Evolutionary conservation across 805 yeast genomes (phyloP).

Genomic region (Nakazawaea wyomingensis): DNA sequence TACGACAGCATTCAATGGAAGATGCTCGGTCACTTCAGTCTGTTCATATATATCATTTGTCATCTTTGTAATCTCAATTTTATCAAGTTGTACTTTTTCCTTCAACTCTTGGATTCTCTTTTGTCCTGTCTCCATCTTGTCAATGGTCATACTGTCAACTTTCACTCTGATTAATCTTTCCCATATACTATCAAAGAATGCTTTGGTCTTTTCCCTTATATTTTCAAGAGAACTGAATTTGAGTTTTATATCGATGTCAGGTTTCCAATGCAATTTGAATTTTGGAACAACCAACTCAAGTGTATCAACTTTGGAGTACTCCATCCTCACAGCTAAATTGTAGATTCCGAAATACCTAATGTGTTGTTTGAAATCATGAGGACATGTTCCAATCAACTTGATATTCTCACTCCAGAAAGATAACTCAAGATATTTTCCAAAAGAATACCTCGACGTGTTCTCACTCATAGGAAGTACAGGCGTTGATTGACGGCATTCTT

Average conservation of each 20-base stretch:
- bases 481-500: constrained; percentile 65
- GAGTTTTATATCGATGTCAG: constrained; percentile 60
- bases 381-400: constrained; percentile 58
- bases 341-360: constrained; percentile 79
- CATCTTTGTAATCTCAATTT: constrained; percentile 34
- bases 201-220: constrained; percentile 46
- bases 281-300: constrained; percentile 77
- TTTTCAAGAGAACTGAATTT: constrained; percentile 58
- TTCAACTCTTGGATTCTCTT: constrained; percentile 55
- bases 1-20: constrained; percentile 64
- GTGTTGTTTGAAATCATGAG: constrained; percentile 79
- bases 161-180: constrained; percentile 74
- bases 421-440: constrained; percentile 89
- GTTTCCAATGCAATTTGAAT: constrained; percentile 64
- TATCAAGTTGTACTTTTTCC: constrained; percentile 46
- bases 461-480: constrained; percentile 82
- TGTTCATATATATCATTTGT: constrained; percentile 48
- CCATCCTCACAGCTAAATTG: constrained; percentile 73
- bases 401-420: constrained; percentile 70
- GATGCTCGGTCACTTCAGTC: constrained; percentile 58
- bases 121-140: constrained; percentile 66
- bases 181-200: constrained; percentile 69
- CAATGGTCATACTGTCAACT: constrained; percentile 66
- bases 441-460: constrained; percentile 82
- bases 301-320: constrained; percentile 68